These are phyloP conservation scores for Aspergillus carbonarius DNA, from an alignment of 2,329 filamentous ascomycete genomes.

Conservation along the genomic window DNA sequence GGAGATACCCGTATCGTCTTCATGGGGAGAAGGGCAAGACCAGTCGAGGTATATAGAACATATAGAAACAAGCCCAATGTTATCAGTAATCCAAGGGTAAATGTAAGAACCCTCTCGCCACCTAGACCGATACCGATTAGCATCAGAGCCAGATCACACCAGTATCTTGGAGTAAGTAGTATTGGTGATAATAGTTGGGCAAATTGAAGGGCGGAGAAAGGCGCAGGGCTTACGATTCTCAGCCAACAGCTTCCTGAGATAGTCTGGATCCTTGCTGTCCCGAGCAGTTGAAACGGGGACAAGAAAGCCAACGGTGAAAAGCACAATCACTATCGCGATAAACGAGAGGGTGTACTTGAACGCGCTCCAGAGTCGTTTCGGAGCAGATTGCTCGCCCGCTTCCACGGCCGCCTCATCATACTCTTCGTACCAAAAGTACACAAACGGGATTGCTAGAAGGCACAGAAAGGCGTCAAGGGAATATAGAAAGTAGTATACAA, in stretches of 20 bases:
- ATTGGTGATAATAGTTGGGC: neutral
- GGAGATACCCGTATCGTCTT: slow-evolving; percentile 91
- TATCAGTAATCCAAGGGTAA: slow-evolving; percentile 83
- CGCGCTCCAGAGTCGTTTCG: slow-evolving; percentile 74
- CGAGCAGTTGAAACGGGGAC: slow-evolving; percentile 73
- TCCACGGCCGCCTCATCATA: slow-evolving; percentile 89
- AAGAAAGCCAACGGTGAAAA: slow-evolving; percentile 94
- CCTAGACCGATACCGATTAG: slow-evolving; percentile 44
- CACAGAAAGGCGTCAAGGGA: slow-evolving; percentile 88
- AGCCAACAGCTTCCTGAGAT: slow-evolving; percentile 79
- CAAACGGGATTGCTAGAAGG: slow-evolving; percentile 85
- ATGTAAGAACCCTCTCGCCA: slow-evolving; percentile 88
- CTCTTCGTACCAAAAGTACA: slow-evolving; percentile 98
- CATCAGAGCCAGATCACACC: neutral
- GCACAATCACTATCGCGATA: slow-evolving; percentile 67
- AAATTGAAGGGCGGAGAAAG: neutral
- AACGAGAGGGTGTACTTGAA: slow-evolving; percentile 90
- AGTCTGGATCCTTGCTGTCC: slow-evolving; percentile 74
- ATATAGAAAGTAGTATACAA: slow-evolving; percentile 92
- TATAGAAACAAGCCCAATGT: slow-evolving; percentile 85
- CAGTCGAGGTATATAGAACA: slow-evolving; percentile 81
- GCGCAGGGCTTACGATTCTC: slow-evolving; percentile 65
- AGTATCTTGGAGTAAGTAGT: neutral
- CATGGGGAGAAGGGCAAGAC: slow-evolving; percentile 83
- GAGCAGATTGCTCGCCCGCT: slow-evolving; percentile 69